Base-by-base conservation (phyloP, 805 yeast genomes). In the Ogataea angusta region DNA sequence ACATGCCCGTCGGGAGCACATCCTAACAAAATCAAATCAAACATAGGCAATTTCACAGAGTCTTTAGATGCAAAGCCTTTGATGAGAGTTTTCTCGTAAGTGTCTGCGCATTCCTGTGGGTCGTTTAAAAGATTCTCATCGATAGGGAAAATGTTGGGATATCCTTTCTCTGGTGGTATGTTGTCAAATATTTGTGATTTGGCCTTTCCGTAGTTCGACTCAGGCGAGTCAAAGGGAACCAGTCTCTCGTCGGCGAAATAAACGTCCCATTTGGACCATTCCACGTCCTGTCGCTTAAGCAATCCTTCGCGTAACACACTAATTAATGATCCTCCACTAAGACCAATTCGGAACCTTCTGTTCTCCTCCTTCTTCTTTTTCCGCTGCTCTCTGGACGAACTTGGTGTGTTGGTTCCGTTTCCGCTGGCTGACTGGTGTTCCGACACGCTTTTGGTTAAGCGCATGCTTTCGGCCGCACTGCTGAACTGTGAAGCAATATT, bases 1-100 rank as follows among this genome's bases (percentile, higher is more conserved):
- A 88, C 86, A 63, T 91, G 99, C 16, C 99, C 99, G 63, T 91
- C 99, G 3, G 98, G 98, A 1, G 99, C 99, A 71, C 98, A 91
- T 18, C 99, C 99, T 44, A 93, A 72, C 50, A 93, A 69, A 47
- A 93, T 76, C 39, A 93, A 68, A 63, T 93, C 98, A 67, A 93
- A 91, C 78, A 87, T 81, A 45, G 99, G 99, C 47, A 91, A 73
- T 66, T 90, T 89, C 42, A 93, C 99, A 13, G 95, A 83, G 64
- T 93, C 98, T 61, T 95, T 91, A 39, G 86, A 89, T 9, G 99
- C 99, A 68, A 93, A 93, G 39, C 91, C 93, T 57, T 77, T 79
- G 43, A 93, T 85, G 41, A 93, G 70, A 15, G 80, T 71, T 65
- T 88, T 86, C 59, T 93, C 99, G 65, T 93, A 93, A 49, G 71